phyloP scores from a whole-genome alignment of 1,284 basidiomycete genomes.

The Papiliotrema laurentii region DNA sequence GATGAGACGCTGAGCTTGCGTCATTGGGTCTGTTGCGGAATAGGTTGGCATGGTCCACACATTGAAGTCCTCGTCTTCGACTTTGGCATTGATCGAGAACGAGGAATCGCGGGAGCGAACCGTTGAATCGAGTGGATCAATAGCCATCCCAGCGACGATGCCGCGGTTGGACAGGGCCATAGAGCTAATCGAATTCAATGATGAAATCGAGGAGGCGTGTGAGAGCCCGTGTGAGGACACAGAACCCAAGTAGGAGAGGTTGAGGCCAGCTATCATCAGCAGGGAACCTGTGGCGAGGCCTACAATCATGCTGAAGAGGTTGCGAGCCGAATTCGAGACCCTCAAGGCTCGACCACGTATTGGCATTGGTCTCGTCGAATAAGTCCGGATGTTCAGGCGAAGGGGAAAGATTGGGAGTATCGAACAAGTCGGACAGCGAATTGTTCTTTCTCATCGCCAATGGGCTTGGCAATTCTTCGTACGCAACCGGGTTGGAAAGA shows the following conservation, averaged over 20 bases:
- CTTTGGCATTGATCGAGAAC: slow-evolving; percentile 9
- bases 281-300: neutral
- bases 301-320: neutral
- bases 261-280: neutral
- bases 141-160: too few relatives aligned
- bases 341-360: neutral
- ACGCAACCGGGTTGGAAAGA: too few relatives aligned
- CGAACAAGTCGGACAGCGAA: slow-evolving; percentile 1
- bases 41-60: slow-evolving; percentile 5
- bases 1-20: slow-evolving; percentile 1
- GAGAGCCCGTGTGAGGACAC: slow-evolving; percentile 9
- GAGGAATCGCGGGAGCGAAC: slow-evolving; percentile 16
- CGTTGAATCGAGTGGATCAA: slow-evolving; percentile 1
- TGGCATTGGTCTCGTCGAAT: neutral
- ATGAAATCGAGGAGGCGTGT: slow-evolving; percentile 16
- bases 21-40: too few relatives aligned
- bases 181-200: slow-evolving; percentile 10
- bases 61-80: slow-evolving; percentile 3
- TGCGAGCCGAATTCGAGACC: neutral
- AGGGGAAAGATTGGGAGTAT: neutral
- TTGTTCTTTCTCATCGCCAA: too few relatives aligned
- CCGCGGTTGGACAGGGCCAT: neutral
- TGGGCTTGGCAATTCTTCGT: too few relatives aligned
- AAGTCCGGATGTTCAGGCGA: slow-evolving; percentile 8
- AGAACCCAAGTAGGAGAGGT: neutral